A percentile compares a stretch with the other conserved stretches of the same genome.
Evolutionary conservation across 805 yeast species (phyloP).

Genomic region (Candida bentonensis): DNA sequence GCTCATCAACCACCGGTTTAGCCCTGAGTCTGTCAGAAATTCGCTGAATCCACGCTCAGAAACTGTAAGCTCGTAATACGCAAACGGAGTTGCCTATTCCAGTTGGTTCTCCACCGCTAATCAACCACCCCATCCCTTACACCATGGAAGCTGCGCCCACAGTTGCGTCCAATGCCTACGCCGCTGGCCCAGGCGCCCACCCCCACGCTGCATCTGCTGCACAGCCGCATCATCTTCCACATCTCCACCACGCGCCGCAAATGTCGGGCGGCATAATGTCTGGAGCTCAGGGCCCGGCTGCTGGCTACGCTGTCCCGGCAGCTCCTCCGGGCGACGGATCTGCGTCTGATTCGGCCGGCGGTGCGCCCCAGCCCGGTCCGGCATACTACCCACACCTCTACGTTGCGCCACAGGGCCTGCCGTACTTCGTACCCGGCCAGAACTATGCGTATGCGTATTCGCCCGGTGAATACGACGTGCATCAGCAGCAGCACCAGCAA

Average conservation of each 20-base stretch:
- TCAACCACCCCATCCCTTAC: too few species aligned
- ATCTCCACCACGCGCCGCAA: not conserved
- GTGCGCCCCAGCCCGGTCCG: not conserved
- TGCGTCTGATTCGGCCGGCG: not conserved
- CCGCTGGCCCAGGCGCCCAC: not conserved
- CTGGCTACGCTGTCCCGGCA: not conserved
- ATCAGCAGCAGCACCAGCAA: conserved; percentile 1
- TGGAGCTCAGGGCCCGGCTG: not conserved
- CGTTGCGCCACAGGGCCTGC: not conserved
- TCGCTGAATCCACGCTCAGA: too few species aligned
- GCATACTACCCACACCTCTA: conserved; percentile 1
- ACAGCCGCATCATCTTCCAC: conserved; percentile 1
- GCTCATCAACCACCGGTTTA: too few species aligned
- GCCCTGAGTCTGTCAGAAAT: too few species aligned
- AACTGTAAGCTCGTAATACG: too few species aligned
- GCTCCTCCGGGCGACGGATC: not conserved
- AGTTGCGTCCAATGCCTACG: not conserved
- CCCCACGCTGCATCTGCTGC: not conserved
- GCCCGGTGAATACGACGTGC: not conserved
- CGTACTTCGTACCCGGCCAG: not conserved
- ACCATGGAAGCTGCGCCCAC: conserved; percentile 1
- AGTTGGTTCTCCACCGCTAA: too few species aligned
- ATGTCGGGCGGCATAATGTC: not conserved
- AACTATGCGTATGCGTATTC: conserved; percentile 1
- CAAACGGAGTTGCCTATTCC: too few species aligned